Base-by-base conservation (phyloP, 768 basidiomycete species). In the Tulasnella sp. region DNA sequence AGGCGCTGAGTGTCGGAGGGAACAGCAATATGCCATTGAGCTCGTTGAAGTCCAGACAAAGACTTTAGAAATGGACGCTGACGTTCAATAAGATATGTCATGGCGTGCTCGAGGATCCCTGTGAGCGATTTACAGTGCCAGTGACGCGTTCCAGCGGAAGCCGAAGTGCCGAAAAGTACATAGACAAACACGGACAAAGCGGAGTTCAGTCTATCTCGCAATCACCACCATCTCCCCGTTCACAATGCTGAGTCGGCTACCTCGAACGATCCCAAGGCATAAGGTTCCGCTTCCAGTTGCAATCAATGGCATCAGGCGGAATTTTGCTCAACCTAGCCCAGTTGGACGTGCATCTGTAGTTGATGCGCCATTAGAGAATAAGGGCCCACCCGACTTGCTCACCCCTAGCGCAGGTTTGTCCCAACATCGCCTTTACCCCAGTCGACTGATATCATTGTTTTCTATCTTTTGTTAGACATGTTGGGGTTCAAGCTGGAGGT, bases 331-430 rank as follows among this genome's bases (percentile, higher is more conserved):
- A 64, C 87, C 87, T 12, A 87, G 88, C 4, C 77, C 79, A 58
- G 80, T 87, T 54, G 86, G 88, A 69, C 75, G 85, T 66, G 87
- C 87, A 27, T 86, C 80, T 64, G 78, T 91, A 52, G 81, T 89
- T 62, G 86, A 90, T 62, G 74, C 88, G 25, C 87, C 87, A 21
- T 78, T 83, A 34, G 75, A 78, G 3, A 37, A 45, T 36, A 48
- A 37, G 19, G 85, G 84, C 67, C 75, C 80, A 63, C 81, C 82
- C 60, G 82, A 84, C 9, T 77, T 84, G 66, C 81, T 88, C 62
- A 66, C 83, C 17, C 87, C 86, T 17, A 72, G 82, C 61, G 71
- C 80, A 64, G 86, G 86, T 86, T 62, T 53, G 70, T 51, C 25
- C 8, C 6, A 11, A 3, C 2, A 12, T 51, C 11, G 27, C 25